Evolutionary conservation across 495 filamentous ascomycete genomes (phyloP).

Genomic region (Neurospora africana): DNA sequence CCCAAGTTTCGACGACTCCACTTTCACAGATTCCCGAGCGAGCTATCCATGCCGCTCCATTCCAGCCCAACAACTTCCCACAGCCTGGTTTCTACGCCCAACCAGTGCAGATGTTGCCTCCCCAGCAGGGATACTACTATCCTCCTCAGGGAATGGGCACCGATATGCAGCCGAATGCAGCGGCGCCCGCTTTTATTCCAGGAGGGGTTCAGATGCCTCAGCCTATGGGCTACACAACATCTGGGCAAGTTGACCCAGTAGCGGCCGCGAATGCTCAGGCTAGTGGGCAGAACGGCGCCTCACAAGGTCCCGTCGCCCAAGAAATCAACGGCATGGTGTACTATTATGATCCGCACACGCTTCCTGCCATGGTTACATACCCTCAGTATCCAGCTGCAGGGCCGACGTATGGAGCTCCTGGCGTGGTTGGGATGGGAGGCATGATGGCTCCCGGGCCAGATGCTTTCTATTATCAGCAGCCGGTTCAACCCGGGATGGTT

Average conservation of each 20-base stretch:
- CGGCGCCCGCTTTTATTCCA: constrained; percentile 48
- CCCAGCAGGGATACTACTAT: constrained; percentile 48
- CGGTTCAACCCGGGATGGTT: constrained; percentile 49
- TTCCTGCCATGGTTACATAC: constrained; percentile 44
- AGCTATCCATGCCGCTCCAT: constrained; percentile 83
- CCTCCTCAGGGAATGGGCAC: constrained; percentile 41
- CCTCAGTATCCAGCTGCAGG: constrained; percentile 42
- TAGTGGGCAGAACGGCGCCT: constrained; percentile 23
- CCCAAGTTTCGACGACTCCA: constrained; percentile 73
- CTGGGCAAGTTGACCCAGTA: constrained; percentile 31
- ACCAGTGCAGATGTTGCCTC: constrained; percentile 38
- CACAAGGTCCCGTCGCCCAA: constrained; percentile 69
- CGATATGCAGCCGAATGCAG: constrained; percentile 42
- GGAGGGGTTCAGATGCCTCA: constrained; percentile 39
- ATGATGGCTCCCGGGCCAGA: constrained; percentile 68
- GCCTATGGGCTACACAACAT: constrained; percentile 34
- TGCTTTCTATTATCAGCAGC: constrained; percentile 64
- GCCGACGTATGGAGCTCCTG: constrained; percentile 36
- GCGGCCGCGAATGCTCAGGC: constrained; percentile 4
- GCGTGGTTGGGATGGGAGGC: constrained; percentile 55
- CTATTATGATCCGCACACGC: constrained; percentile 73
- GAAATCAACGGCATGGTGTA: constrained; percentile 93
- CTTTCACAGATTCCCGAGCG: constrained; percentile 91
- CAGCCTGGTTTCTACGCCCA: constrained; percentile 55
- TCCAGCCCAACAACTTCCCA: constrained; percentile 65